Evolutionary conservation across 2,329 filamentous ascomycete genomes (phyloP).

Genomic region (Nemania diffusa): DNA sequence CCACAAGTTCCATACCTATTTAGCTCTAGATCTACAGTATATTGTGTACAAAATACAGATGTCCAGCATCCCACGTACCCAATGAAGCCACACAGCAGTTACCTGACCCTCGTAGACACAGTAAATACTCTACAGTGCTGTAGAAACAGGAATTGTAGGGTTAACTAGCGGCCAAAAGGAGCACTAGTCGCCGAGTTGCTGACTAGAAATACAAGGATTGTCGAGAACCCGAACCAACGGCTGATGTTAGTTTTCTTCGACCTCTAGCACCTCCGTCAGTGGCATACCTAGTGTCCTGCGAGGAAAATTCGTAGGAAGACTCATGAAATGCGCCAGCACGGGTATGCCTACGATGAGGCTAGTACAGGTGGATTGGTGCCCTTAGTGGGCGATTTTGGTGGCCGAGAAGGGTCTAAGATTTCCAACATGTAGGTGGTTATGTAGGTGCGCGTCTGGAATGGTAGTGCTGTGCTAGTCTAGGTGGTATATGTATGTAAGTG

Average conservation of each 20-base stretch:
- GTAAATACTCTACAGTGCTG: neutral
- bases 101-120: neutral
- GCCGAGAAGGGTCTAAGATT: neutral
- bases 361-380: neutral
- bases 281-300: neutral
- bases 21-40: no score
- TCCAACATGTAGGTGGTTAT: no score
- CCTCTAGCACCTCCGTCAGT: neutral
- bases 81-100: neutral
- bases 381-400: neutral
- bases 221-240: constrained; percentile 8
- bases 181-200: constrained; percentile 18
- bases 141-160: constrained; percentile 2
- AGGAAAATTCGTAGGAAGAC: constrained; percentile 1
- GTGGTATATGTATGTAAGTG: neutral
- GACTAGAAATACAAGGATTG: constrained; percentile 14
- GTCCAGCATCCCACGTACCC: no score
- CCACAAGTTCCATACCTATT: no score
- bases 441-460: no score
- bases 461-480: neutral
- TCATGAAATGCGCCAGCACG: constrained; percentile 1
- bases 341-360: constrained; percentile 5
- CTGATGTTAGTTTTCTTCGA: constrained; percentile 4
- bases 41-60: no score
- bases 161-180: constrained; percentile 10